Conservation (phyloP, 2,329 filamentous ascomycete genomes). For the Septoria linicola region DNA sequence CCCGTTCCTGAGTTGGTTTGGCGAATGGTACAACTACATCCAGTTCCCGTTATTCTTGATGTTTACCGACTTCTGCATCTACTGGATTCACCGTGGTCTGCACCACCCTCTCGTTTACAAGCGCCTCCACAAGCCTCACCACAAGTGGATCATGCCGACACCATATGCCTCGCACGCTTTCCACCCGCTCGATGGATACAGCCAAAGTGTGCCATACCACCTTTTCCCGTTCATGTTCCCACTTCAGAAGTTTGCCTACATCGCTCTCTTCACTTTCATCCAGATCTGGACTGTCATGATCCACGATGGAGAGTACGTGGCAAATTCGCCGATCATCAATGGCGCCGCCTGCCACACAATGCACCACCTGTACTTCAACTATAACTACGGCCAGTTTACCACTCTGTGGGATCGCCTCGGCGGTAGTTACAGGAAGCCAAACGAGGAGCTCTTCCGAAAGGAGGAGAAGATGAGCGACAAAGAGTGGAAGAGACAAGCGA, state of each 20-base stretch:
- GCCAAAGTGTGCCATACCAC: slow-evolving; percentile 88
- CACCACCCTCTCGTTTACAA: slow-evolving; percentile 84
- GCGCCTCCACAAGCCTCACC: slow-evolving; percentile 89
- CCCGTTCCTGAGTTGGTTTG: slow-evolving; percentile 32
- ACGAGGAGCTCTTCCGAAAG: slow-evolving; percentile 78
- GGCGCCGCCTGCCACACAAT: slow-evolving; percentile 91
- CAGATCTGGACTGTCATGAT: slow-evolving; percentile 98
- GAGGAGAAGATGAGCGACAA: slow-evolving; percentile 80
- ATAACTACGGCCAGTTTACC: slow-evolving; percentile 94
- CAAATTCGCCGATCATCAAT: slow-evolving; percentile 88
- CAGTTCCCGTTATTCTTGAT: slow-evolving; percentile 86
- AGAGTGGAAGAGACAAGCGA: slow-evolving; percentile 75
- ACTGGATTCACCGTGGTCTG: slow-evolving; percentile 84
- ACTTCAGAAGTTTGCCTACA: slow-evolving; percentile 84
- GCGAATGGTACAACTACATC: slow-evolving; percentile 64
- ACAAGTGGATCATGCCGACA: slow-evolving; percentile 99
- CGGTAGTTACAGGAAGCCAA: slow-evolving; percentile 82
- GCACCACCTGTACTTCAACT: slow-evolving; percentile 85
- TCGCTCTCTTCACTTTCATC: slow-evolving; percentile 84
- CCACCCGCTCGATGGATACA: slow-evolving; percentile 88
- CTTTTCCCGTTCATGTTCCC: slow-evolving; percentile 90
- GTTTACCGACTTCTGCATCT: slow-evolving; percentile 88
- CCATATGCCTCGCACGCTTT: slow-evolving; percentile 92
- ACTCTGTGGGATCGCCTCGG: slow-evolving; percentile 88
- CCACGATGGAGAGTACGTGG: slow-evolving; percentile 90